A percentile compares a stretch with the other conserved stretches of the same genome.
Conservation (phyloP, 495 filamentous ascomycete species). For the Immersiella caudata region DNA sequence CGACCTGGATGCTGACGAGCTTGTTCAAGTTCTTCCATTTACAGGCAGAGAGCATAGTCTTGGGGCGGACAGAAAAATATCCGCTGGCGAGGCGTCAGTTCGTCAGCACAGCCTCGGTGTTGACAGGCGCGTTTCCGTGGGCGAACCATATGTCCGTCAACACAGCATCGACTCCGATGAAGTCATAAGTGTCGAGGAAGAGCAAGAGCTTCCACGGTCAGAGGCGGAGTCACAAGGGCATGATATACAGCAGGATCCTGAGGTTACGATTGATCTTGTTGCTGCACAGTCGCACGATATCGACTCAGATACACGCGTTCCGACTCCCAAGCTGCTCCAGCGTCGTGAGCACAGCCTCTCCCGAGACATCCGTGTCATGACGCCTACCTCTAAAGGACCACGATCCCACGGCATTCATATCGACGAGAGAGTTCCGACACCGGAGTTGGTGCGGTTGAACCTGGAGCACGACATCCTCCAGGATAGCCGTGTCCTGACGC, state of each 20-base stretch:
- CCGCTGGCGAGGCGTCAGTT: not conserved
- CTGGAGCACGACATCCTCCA: slow-evolving; percentile 23
- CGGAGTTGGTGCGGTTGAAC: slow-evolving; percentile 19
- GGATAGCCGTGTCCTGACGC: not conserved
- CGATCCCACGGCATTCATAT: slow-evolving; percentile 22
- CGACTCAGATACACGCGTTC: slow-evolving; percentile 19
- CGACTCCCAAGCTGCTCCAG: slow-evolving; percentile 12
- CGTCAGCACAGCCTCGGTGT: slow-evolving; percentile 6
- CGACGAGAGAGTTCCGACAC: slow-evolving; percentile 25
- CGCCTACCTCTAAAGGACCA: slow-evolving; percentile 3
- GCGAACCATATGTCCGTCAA: not conserved
- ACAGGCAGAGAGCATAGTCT: slow-evolving; percentile 18
- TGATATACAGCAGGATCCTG: slow-evolving; percentile 7
- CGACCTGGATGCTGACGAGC: slow-evolving; percentile 2
- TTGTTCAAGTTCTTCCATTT: not conserved
- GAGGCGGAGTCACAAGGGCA: slow-evolving; percentile 5
- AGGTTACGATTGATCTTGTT: not conserved
- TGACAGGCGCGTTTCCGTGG: not conserved
- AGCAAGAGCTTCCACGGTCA: not conserved
- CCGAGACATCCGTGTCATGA: slow-evolving; percentile 17
- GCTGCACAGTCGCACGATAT: slow-evolving; percentile 12
- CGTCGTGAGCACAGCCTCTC: slow-evolving; percentile 24
- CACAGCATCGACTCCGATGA: slow-evolving; percentile 19
- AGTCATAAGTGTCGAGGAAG: slow-evolving; percentile 3
- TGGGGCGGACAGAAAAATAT: not conserved